These are phyloP conservation scores for Alnus rubra DNA, from an alignment of 306 rosid genomes.

Conservation along the genomic window DNA sequence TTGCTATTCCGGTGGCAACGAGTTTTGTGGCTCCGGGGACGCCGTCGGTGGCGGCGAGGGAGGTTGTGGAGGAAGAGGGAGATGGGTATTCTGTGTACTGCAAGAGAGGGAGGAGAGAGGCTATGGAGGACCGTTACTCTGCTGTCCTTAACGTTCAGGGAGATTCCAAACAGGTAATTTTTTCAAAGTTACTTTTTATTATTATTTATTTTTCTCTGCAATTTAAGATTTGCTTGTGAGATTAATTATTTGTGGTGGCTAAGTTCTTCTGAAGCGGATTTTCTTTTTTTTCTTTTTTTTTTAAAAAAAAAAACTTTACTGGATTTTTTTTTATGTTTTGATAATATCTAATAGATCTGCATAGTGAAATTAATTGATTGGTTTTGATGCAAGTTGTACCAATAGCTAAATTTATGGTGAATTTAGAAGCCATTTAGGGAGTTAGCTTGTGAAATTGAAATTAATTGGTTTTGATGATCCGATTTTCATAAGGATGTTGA, in stretches of 20 bases:
- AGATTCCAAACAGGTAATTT: slow-evolving; percentile 68
- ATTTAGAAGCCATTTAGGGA: not conserved
- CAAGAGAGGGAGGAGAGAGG: slow-evolving; percentile 86
- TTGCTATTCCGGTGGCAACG: slow-evolving; percentile 69
- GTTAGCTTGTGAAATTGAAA: not conserved
- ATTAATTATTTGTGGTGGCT: not conserved
- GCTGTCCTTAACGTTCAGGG: slow-evolving; percentile 68
- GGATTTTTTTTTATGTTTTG: not conserved
- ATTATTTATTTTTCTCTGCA: not conserved
- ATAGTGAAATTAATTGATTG: not conserved
- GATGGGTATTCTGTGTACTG: slow-evolving; percentile 70
- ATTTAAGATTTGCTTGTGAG: not conserved
- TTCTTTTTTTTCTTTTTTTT: not conserved
- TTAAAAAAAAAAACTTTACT: not conserved
- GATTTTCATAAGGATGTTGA: not conserved
- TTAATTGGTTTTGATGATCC: not conserved
- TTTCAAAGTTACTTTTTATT: not conserved
- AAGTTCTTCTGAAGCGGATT: slow-evolving; percentile 9
- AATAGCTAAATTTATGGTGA: not conserved
- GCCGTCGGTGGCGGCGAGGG: slow-evolving; percentile 54
- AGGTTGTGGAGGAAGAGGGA: slow-evolving; percentile 56
- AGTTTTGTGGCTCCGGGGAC: slow-evolving; percentile 42
- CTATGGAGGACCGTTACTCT: slow-evolving; percentile 89
- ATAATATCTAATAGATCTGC: not conserved
- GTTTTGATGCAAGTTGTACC: not conserved